Evolutionary conservation across 371 early-diverging fungal species (phyloP).

Genomic region (Dinochytrium kinnereticum): DNA sequence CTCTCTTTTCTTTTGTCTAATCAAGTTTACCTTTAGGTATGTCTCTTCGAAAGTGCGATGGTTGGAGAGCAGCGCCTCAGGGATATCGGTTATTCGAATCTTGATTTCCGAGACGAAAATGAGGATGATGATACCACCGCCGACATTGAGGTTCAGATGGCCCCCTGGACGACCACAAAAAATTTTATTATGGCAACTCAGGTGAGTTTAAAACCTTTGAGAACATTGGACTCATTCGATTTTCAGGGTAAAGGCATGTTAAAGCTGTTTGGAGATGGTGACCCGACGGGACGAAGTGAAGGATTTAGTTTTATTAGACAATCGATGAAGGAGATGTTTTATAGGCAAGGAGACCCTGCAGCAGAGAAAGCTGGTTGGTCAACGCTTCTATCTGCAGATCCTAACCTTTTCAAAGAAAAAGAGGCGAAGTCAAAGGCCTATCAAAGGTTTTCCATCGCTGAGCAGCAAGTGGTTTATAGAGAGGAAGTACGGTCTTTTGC

Average conservation of each 20-base stretch:
- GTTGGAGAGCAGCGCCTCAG: constrained; percentile 94
- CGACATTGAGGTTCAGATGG: constrained; percentile 91
- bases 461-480: constrained; percentile 93
- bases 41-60: constrained; percentile 96
- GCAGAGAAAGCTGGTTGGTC: constrained; percentile 62
- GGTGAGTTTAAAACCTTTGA: no score
- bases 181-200: constrained; percentile 88
- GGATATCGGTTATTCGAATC: constrained; percentile 91
- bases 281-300: constrained; percentile 97
- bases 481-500: constrained; percentile 72
- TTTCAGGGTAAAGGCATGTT: constrained; percentile 87
- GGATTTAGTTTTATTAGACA: constrained; percentile 98
- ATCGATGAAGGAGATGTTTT: constrained; percentile 96
- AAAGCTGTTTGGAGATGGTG: constrained; percentile 93
- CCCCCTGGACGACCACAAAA: constrained; percentile 96
- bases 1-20: not conserved
- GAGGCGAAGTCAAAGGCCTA: constrained; percentile 75
- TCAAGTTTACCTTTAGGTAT: constrained; percentile 61
- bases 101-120: constrained; percentile 63
- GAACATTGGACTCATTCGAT: no score
- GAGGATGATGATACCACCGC: constrained; percentile 64
- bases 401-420: constrained; percentile 6
- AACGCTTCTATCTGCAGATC: no score
- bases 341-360: constrained; percentile 85
- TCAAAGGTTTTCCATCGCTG: constrained; percentile 90